phyloP scores from a whole-genome alignment of 78 protist species.

The Chrysochromulina parva region DNA sequence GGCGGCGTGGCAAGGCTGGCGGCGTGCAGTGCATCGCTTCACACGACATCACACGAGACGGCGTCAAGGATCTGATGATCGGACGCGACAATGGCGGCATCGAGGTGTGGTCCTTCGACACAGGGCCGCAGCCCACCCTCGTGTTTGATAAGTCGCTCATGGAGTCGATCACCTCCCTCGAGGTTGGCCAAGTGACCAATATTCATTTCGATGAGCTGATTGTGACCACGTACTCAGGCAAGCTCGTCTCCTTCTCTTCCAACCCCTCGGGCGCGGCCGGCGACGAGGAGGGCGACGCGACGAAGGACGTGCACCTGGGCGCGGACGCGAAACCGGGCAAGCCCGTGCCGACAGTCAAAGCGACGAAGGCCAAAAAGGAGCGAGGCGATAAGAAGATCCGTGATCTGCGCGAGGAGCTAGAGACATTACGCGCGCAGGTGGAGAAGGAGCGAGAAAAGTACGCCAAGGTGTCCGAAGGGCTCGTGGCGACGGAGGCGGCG shows the following conservation, averaged over 20 bases:
- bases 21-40: background rate
- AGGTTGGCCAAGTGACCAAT: background rate
- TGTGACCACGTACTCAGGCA: constrained; percentile 44
- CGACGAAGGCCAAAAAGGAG: too few species aligned
- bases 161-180: background rate
- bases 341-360: too few species aligned
- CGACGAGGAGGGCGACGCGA: background rate
- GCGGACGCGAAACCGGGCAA: background rate
- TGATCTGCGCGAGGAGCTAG: constrained; percentile 19
- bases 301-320: background rate
- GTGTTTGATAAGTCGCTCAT: background rate
- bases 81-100: constrained; percentile 50
- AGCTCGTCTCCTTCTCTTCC: background rate
- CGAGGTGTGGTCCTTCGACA: constrained; percentile 25
- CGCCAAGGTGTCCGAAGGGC: background rate
- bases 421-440: background rate
- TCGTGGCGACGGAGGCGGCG: background rate
- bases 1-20: constrained; percentile 4
- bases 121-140: background rate
- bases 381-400: background rate
- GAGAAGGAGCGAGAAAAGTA: background rate
- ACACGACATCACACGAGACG: constrained; percentile 39
- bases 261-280: background rate
- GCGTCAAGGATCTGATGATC: constrained; percentile 14
- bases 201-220: background rate